phyloP scores from a whole-genome alignment of 805 yeast genomes.

The Candida awuae region DNA sequence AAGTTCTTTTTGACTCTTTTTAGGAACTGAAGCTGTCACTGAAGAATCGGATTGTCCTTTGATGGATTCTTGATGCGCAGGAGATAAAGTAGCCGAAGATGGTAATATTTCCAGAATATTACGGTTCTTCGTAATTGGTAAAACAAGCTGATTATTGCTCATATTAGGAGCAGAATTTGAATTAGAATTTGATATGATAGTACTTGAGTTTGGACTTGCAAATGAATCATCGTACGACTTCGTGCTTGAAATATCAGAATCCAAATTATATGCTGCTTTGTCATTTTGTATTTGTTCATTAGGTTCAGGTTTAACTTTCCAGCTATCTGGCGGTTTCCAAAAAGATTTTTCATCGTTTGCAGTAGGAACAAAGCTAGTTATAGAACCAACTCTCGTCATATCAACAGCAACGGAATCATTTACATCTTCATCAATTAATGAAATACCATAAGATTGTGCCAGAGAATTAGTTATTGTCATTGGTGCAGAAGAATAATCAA shows the following conservation, averaged over 20 bases:
- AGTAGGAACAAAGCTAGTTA: conserved; percentile 13
- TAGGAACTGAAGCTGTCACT: no score
- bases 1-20: no score
- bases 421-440: conserved; percentile 19
- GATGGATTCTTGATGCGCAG: background rate
- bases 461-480: conserved; percentile 12
- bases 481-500: conserved; percentile 8
- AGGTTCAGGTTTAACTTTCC: conserved; percentile 42
- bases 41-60: no score
- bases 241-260: background rate
- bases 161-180: no score
- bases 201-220: background rate
- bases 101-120: background rate
- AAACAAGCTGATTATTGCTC: no score
- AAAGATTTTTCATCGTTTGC: conserved; percentile 10
- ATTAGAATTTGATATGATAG: no score
- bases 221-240: background rate
- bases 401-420: conserved; percentile 14
- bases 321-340: conserved; percentile 55
- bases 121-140: background rate
- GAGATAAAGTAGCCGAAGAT: background rate
- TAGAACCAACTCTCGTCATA: conserved; percentile 22
- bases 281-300: conserved; percentile 10
- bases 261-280: background rate
- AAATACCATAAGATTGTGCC: conserved; percentile 18